These are phyloP conservation scores for Asterochloris sp. DNA, from an alignment of 139 green algal genomes.

Conservation along the genomic window DNA sequence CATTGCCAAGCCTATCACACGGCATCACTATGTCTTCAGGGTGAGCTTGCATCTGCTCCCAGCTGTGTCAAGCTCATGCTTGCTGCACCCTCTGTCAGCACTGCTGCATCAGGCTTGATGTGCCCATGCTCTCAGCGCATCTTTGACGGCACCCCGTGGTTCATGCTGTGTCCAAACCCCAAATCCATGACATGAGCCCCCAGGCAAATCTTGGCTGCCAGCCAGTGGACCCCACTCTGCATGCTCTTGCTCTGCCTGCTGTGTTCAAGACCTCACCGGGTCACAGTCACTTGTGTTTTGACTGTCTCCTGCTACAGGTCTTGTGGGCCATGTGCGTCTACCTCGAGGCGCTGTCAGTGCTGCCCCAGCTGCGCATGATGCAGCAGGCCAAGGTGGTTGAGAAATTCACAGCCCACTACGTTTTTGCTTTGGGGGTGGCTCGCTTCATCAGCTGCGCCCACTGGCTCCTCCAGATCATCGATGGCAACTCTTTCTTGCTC, in stretches of 20 bases:
- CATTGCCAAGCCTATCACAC: conserved; percentile 85
- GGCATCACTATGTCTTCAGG: conserved; percentile 72
- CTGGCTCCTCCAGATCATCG: conserved; percentile 96
- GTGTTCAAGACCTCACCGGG: not conserved
- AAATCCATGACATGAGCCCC: not conserved
- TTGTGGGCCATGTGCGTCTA: conserved; percentile 98
- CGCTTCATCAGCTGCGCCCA: conserved; percentile 97
- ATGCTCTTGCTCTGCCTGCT: not conserved
- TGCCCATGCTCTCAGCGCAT: too few species aligned
- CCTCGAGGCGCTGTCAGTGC: conserved; percentile 92
- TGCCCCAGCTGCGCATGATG: conserved; percentile 98
- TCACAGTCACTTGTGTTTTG: not conserved
- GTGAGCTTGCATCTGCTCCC: conserved; percentile 30
- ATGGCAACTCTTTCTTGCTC: conserved; percentile 84
- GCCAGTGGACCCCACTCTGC: not conserved
- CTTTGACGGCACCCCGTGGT: not conserved
- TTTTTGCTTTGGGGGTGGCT: conserved; percentile 93
- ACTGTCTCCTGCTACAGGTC: conserved; percentile 34
- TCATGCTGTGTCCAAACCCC: not conserved
- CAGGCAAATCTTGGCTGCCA: not conserved
- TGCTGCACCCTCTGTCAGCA: too few species aligned
- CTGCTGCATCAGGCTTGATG: too few species aligned
- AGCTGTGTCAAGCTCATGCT: too few species aligned
- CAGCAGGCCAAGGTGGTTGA: conserved; percentile 96
- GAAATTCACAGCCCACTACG: conserved; percentile 97